Conservation (phyloP, 306 rosid species). For the Chamaecrista fasciculata region DNA sequence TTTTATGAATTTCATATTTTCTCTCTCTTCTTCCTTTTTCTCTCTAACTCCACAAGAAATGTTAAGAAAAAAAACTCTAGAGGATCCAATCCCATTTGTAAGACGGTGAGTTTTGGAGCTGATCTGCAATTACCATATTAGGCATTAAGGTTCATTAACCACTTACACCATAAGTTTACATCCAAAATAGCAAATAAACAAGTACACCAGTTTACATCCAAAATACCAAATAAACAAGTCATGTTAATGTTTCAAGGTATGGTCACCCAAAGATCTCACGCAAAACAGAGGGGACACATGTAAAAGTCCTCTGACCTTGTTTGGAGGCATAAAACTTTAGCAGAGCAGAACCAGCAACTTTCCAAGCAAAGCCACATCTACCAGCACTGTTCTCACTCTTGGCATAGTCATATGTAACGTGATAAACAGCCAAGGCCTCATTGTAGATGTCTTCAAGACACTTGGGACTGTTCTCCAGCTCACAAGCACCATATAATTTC, state of each 20-base stretch:
- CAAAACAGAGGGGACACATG: conserved; percentile 38
- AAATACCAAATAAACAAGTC: neutral
- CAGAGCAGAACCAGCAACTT: conserved; percentile 62
- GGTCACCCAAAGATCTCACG: conserved; percentile 41
- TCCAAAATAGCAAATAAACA: neutral
- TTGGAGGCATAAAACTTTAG: conserved; percentile 21
- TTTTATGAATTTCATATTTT: too few species aligned
- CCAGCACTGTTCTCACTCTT: fast-evolving
- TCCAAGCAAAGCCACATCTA: conserved; percentile 61
- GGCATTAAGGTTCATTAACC: too few species aligned
- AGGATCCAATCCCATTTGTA: too few species aligned
- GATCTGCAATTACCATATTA: neutral
- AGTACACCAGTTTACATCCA: neutral
- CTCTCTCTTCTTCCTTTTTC: too few species aligned
- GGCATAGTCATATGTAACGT: conserved; percentile 48
- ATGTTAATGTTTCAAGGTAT: neutral
- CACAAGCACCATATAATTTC: conserved; percentile 50
- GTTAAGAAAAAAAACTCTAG: too few species aligned
- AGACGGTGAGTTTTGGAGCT: too few species aligned
- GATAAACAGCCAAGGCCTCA: conserved; percentile 67
- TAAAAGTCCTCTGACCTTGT: conserved; percentile 29
- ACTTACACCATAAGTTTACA: too few species aligned
- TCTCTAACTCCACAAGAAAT: too few species aligned
- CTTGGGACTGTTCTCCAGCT: conserved; percentile 43
- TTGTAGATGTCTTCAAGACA: conserved; percentile 36